Evolutionary conservation across 2,329 filamentous ascomycete genomes (phyloP).

Genomic region (Fusarium graminum): DNA sequence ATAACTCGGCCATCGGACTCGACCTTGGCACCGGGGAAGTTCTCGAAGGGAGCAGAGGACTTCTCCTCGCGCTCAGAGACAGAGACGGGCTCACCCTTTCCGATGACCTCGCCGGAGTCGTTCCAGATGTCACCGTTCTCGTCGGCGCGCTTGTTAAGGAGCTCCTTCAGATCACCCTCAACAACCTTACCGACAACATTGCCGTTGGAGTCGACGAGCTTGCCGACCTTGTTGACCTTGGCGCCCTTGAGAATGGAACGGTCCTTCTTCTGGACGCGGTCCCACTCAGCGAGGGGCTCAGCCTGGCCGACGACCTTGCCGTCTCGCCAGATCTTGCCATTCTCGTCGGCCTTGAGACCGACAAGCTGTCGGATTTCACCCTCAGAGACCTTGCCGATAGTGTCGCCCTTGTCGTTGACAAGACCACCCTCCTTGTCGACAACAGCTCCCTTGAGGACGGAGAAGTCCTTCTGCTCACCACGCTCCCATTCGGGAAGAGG

Average conservation of each 20-base stretch:
- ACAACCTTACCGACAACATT: constrained; percentile 71
- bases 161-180: constrained; percentile 72
- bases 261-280: constrained; percentile 58
- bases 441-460: constrained; percentile 36
- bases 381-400: constrained; percentile 72
- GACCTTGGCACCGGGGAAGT: constrained; percentile 67
- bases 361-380: constrained; percentile 74
- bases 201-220: constrained; percentile 67
- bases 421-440: constrained; percentile 67
- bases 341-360: constrained; percentile 75
- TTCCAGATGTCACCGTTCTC: constrained; percentile 78
- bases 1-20: constrained; percentile 66
- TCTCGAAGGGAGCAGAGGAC: constrained; percentile 67
- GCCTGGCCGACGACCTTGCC: constrained; percentile 75
- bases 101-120: constrained; percentile 76
- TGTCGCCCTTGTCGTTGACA: constrained; percentile 63
- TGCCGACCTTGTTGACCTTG: constrained; percentile 71
- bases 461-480: constrained; percentile 51
- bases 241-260: constrained; percentile 64
- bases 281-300: constrained; percentile 70
- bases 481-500: constrained; percentile 69
- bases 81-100: constrained; percentile 72
- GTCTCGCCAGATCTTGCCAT: constrained; percentile 75
- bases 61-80: constrained; percentile 65
- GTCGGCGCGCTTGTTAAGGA: constrained; percentile 74